phyloP scores from a whole-genome alignment of 495 filamentous ascomycete species.

The Trichoderma reesei region DNA sequence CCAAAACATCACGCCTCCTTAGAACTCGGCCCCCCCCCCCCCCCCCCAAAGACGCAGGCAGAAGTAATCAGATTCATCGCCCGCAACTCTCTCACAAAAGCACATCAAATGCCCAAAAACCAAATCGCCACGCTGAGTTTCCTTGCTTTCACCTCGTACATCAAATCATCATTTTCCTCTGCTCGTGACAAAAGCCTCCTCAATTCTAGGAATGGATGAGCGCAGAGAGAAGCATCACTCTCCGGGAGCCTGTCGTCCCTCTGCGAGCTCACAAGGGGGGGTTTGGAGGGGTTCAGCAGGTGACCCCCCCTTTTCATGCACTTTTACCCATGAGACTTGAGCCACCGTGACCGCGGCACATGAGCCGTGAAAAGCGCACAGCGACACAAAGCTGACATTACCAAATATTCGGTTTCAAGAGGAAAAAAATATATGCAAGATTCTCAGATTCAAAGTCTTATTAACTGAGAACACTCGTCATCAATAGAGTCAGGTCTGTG shows the following conservation, averaged over 20 bases:
- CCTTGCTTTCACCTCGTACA: background rate
- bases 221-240: background rate
- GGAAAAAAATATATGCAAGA: background rate
- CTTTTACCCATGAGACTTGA: background rate
- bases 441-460: background rate
- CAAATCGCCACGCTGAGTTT: background rate
- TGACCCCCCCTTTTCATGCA: background rate
- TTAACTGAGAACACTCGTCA: background rate
- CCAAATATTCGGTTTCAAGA: too few relatives aligned
- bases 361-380: background rate
- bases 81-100: too few relatives aligned
- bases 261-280: background rate
- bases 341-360: constrained; percentile 8
- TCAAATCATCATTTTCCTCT: background rate
- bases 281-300: background rate
- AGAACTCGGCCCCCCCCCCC: too few relatives aligned
- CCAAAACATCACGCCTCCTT: too few relatives aligned
- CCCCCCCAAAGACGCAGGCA: too few relatives aligned
- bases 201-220: background rate
- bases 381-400: too few relatives aligned
- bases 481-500: background rate
- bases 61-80: too few relatives aligned
- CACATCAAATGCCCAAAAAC: background rate
- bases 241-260: too few relatives aligned
- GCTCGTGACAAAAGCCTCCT: background rate